These are phyloP conservation scores for Ocimum tenuiflorum DNA, from an alignment of 257 asterid genomes.

Conservation along the genomic window DNA sequence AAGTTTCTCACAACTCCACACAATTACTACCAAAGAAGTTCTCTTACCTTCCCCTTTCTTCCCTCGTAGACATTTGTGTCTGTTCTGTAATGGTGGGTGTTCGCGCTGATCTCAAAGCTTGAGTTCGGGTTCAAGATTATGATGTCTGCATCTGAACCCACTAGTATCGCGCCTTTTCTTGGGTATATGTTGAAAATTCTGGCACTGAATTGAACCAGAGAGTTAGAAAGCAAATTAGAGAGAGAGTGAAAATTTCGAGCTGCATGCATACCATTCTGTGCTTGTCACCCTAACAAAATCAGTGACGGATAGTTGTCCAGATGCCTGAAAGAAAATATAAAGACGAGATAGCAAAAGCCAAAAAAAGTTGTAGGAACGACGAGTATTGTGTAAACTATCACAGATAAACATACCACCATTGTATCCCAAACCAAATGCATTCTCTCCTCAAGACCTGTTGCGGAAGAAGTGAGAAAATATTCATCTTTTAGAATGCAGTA, in stretches of 20 bases:
- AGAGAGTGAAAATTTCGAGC: not conserved
- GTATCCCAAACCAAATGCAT: slow-evolving; percentile 96
- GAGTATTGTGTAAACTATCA: too few relatives aligned
- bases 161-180: slow-evolving; percentile 81
- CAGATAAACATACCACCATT: slow-evolving; percentile 70
- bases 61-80: slow-evolving; percentile 94
- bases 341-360: not conserved
- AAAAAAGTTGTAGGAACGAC: not conserved
- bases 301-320: slow-evolving; percentile 73
- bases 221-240: not conserved
- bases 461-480: not conserved
- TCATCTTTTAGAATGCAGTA: not conserved
- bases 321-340: slow-evolving; percentile 37
- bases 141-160: slow-evolving; percentile 91
- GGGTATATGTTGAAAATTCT: slow-evolving; percentile 87
- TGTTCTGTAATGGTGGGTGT: slow-evolving; percentile 70
- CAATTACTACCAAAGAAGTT: not conserved
- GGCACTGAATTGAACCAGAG: slow-evolving; percentile 48
- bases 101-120: slow-evolving; percentile 66
- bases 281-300: slow-evolving; percentile 84
- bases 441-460: slow-evolving; percentile 88
- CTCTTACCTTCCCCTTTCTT: slow-evolving; percentile 62
- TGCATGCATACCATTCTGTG: slow-evolving; percentile 67
- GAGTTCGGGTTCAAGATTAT: slow-evolving; percentile 85
- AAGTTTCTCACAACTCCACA: not conserved